Evolutionary conservation across 2,329 filamentous ascomycete genomes (phyloP).

Genomic region (Epichloe uncinata): DNA sequence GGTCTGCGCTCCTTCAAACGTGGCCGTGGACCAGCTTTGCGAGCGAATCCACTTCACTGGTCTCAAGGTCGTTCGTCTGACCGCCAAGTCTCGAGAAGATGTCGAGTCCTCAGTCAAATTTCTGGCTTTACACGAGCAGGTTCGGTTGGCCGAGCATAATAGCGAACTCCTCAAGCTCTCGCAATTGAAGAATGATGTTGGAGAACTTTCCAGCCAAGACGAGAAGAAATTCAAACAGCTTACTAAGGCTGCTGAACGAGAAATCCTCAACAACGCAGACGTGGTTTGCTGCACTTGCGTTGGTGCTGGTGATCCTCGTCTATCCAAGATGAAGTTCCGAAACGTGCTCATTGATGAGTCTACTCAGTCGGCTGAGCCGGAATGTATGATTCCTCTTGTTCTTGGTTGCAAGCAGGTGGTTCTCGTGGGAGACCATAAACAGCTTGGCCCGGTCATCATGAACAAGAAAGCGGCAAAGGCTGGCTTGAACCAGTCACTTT

Average conservation of each 20-base stretch:
- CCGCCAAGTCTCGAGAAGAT: conserved; percentile 97
- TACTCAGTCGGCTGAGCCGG: conserved; percentile 92
- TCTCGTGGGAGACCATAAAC: conserved; percentile 96
- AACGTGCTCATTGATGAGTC: conserved; percentile 98
- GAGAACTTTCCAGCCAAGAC: conserved; percentile 86
- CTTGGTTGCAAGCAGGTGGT: conserved; percentile 97
- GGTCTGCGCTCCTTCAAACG: conserved; percentile 95
- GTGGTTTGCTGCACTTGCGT: conserved; percentile 99
- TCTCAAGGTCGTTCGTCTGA: conserved; percentile 91
- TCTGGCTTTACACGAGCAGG: conserved; percentile 89
- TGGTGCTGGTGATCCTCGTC: conserved; percentile 85
- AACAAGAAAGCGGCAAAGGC: conserved; percentile 99
- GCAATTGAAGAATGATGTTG: conserved; percentile 81
- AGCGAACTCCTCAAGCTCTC: conserved; percentile 84
- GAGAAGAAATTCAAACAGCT: conserved; percentile 98
- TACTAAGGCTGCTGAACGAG: conserved; percentile 83
- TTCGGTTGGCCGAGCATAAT: conserved; percentile 94
- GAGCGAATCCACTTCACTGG: conserved; percentile 92
- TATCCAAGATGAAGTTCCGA: conserved; percentile 95
- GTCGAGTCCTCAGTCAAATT: conserved; percentile 98
- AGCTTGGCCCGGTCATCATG: conserved; percentile 97
- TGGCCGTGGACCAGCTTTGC: conserved; percentile 94
- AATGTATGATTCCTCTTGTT: conserved; percentile 97
- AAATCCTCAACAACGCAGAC: conserved; percentile 89
- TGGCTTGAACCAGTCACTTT: conserved; percentile 93